These are phyloP conservation scores for Triticum urartu DNA, from an alignment of 176 grass and related monocot species.

Conservation along the genomic window DNA sequence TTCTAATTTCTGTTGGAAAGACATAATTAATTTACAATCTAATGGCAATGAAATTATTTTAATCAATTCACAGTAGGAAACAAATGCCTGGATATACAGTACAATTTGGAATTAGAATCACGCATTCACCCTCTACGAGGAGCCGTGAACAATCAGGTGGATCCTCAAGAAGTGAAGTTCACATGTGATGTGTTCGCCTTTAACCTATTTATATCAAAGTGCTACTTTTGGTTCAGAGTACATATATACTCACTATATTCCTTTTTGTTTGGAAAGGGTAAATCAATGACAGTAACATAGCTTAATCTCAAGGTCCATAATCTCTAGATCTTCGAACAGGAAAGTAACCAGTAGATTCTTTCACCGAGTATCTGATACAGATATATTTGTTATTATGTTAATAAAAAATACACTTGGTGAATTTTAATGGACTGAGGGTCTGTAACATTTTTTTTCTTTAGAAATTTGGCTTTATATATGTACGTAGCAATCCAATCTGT, in stretches of 20 bases:
- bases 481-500: no score
- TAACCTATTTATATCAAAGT: background rate
- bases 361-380: background rate
- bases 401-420: background rate
- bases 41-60: background rate
- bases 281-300: no score
- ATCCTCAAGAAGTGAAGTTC: background rate
- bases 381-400: background rate
- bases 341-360: background rate
- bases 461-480: no score
- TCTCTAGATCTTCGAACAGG: background rate
- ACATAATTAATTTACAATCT: background rate
- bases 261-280: no score
- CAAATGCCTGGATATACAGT: background rate
- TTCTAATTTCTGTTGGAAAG: background rate
- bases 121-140: background rate
- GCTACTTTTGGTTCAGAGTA: background rate
- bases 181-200: background rate
- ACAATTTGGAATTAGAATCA: background rate
- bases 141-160: background rate
- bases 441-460: no score
- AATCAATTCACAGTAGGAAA: slow-evolving; percentile 1
- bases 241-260: background rate
- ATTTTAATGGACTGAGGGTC: no score
- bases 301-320: background rate